Percentiles rank a stretch among this genome's conserved stretches.
Conservation (phyloP, 2,329 filamentous ascomycete species). For the Diplodia seriata region DNA sequence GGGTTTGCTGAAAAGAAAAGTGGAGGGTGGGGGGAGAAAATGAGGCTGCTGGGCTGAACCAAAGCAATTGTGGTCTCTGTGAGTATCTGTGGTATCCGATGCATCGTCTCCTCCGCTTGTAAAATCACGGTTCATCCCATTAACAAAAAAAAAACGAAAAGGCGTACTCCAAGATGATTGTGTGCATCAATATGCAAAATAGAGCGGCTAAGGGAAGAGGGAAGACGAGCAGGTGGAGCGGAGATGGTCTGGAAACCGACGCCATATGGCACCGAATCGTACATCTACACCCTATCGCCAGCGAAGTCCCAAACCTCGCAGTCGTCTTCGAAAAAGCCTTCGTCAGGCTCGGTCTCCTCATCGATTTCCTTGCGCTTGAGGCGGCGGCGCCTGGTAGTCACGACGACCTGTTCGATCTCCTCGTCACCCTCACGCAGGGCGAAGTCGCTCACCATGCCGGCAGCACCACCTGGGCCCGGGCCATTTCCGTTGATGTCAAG, state of each 20-base stretch:
- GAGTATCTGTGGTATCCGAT: conserved; percentile 24
- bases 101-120: conserved; percentile 15
- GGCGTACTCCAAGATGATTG: conserved; percentile 3
- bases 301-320: conserved; percentile 92
- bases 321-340: conserved; percentile 86
- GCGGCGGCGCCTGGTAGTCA: conserved; percentile 76
- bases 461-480: conserved; percentile 49
- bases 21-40: too few species aligned
- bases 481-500: conserved; percentile 23
- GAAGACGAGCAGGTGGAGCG: not conserved
- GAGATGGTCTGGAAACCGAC: not conserved
- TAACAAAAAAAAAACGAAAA: not conserved
- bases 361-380: conserved; percentile 56
- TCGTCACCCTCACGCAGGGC: conserved; percentile 61
- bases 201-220: conserved; percentile 8
- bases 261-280: not conserved
- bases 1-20: not conserved
- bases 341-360: conserved; percentile 64
- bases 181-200: conserved; percentile 9
- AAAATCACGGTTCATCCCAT: conserved; percentile 4
- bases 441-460: conserved; percentile 48
- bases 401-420: conserved; percentile 78
- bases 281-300: conserved; percentile 56
- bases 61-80: conserved; percentile 6
- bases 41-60: not conserved